phyloP scores from a whole-genome alignment of 345 rosid genomes.

The Clausena lansium region DNA sequence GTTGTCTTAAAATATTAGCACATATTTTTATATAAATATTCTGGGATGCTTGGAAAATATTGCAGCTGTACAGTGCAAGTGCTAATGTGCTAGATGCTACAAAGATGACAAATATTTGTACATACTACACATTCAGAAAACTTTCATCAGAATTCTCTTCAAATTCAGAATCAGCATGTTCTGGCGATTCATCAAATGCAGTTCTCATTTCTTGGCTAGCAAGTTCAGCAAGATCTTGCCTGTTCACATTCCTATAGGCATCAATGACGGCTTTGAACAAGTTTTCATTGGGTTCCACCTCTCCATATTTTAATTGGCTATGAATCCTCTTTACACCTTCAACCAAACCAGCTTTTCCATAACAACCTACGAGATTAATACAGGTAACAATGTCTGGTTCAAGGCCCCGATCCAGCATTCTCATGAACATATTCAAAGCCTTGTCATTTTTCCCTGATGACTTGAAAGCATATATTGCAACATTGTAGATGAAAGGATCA shows the following conservation, averaged over 20 bases:
- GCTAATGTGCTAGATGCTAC: background rate
- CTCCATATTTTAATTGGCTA: constrained; percentile 52
- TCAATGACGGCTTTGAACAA: constrained; percentile 61
- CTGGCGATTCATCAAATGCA: constrained; percentile 44
- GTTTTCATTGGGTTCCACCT: constrained; percentile 50
- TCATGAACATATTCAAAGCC: constrained; percentile 69
- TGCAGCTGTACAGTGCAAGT: constrained; percentile 10
- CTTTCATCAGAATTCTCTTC: constrained; percentile 23
- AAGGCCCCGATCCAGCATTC: constrained; percentile 74
- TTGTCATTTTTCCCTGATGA: constrained; percentile 58
- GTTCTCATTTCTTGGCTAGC: constrained; percentile 65
- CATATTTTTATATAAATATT: background rate
- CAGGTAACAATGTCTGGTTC: constrained; percentile 73
- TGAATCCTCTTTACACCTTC: constrained; percentile 81
- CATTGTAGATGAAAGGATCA: constrained; percentile 64
- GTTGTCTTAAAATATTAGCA: background rate
- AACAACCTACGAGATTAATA: constrained; percentile 59
- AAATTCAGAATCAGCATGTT: constrained; percentile 26
- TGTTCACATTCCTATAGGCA: constrained; percentile 57
- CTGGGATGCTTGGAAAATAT: constrained; percentile 5
- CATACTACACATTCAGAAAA: constrained; percentile 3
- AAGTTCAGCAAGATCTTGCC: constrained; percentile 64
- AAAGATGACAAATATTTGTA: background rate
- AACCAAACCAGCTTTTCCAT: constrained; percentile 82
- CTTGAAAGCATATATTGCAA: constrained; percentile 58